Conservation (phyloP, 768 basidiomycete genomes). For the Lactarius hengduanensis region DNA sequence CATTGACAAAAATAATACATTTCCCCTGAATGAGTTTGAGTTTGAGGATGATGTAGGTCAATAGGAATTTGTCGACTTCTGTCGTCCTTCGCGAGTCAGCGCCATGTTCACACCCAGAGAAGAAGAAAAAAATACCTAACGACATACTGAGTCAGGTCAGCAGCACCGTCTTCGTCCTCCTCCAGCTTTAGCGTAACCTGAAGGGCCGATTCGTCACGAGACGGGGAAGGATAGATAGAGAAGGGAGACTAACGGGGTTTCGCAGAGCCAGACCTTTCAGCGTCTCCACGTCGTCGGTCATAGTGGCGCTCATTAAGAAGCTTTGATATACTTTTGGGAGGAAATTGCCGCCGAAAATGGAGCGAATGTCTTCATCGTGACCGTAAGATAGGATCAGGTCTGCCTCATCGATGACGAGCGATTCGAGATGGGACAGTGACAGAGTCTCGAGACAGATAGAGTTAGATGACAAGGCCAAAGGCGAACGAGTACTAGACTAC, state of each 20-base stretch:
- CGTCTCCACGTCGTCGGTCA: constrained; percentile 93
- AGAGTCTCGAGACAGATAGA: constrained; percentile 50
- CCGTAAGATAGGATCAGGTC: constrained; percentile 97
- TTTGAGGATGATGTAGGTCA: constrained; percentile 95
- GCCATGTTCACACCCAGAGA: not conserved
- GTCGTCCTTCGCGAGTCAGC: constrained; percentile 33
- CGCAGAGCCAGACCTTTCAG: constrained; percentile 86
- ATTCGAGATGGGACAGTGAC: constrained; percentile 64
- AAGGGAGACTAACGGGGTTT: constrained; percentile 66
- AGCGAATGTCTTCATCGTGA: constrained; percentile 84
- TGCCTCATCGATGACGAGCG: constrained; percentile 95
- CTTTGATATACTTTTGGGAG: constrained; percentile 85
- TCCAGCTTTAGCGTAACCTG: constrained; percentile 86
- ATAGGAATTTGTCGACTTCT: constrained; percentile 95
- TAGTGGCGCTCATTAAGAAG: constrained; percentile 95
- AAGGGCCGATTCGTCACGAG: not conserved
- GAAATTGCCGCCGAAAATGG: constrained; percentile 64
- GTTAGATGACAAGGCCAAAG: not conserved
- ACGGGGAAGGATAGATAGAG: not conserved
- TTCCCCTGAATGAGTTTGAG: constrained; percentile 95
- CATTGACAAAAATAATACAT: constrained; percentile 95
- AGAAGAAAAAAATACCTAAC: constrained; percentile 49
- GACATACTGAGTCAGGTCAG: constrained; percentile 81
- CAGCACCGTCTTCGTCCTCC: constrained; percentile 80
- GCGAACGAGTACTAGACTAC: not conserved